Conservation (phyloP, 2,329 filamentous ascomycete genomes). For the Scleromitrula shiraiana region DNA sequence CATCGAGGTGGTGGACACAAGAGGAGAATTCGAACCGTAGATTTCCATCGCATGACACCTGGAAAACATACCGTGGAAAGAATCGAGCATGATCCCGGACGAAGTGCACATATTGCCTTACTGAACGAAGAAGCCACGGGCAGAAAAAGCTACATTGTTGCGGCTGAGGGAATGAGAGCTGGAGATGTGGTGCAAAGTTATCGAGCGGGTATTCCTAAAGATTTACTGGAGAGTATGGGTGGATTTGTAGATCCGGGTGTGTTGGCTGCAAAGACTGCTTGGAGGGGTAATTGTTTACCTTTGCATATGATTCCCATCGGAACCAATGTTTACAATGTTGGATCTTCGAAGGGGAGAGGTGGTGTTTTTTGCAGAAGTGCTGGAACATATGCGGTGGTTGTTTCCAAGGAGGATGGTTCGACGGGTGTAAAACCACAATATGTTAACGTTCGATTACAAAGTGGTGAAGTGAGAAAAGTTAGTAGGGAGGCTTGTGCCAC, state of each 20-base stretch:
- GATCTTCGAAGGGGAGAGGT: constrained; percentile 61
- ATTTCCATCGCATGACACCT: constrained; percentile 71
- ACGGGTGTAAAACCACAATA: constrained; percentile 56
- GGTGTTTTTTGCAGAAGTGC: constrained; percentile 93
- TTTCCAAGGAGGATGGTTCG: constrained; percentile 78
- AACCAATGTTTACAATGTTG: constrained; percentile 87
- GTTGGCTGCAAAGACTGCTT: constrained; percentile 86
- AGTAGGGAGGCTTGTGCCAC: constrained; percentile 91
- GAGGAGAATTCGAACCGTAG: constrained; percentile 82
- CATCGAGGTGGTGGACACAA: constrained; percentile 91
- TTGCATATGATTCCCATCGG: constrained; percentile 93
- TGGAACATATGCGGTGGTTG: constrained; percentile 81
- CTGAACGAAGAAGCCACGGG: constrained; percentile 66
- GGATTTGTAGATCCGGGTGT: constrained; percentile 91
- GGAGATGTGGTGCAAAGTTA: constrained; percentile 93
- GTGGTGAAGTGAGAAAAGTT: constrained; percentile 83
- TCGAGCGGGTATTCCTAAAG: constrained; percentile 76
- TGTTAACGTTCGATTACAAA: constrained; percentile 80
- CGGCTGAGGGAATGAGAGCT: constrained; percentile 86
- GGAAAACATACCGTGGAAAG: constrained; percentile 85
- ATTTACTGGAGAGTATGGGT: constrained; percentile 85
- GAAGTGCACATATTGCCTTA: constrained; percentile 87
- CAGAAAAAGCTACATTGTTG: constrained; percentile 82
- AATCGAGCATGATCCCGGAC: constrained; percentile 92
- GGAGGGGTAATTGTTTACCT: constrained; percentile 89